phyloP scores from a whole-genome alignment of 164 flowering plant genomes.

The Echeveria elegans region DNA sequence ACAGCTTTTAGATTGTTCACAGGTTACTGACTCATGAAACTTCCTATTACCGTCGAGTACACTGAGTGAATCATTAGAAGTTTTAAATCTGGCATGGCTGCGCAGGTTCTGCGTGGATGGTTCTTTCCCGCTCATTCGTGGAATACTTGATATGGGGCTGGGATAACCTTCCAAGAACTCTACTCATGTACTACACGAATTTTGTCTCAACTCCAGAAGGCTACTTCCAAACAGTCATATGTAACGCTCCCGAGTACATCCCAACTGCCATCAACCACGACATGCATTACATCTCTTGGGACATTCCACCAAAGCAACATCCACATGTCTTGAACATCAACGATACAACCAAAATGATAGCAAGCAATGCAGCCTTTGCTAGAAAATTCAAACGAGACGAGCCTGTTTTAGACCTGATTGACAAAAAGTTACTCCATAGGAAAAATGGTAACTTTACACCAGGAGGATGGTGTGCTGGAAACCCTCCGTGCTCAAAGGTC shows the following conservation, averaged over 20 bases:
- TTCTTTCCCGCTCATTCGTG: background rate
- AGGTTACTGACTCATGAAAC: conserved; percentile 20
- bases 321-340: background rate
- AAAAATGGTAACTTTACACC: conserved; percentile 58
- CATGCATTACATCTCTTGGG: conserved; percentile 7
- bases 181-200: conserved; percentile 9
- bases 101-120: conserved; percentile 10
- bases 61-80: background rate
- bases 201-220: conserved; percentile 7
- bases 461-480: conserved; percentile 76
- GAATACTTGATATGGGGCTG: conserved; percentile 6
- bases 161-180: conserved; percentile 8
- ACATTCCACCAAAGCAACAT: conserved; percentile 4
- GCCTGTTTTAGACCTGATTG: conserved; percentile 2
- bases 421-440: conserved; percentile 22
- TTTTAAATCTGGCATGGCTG: background rate
- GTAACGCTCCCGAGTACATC: background rate
- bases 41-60: background rate
- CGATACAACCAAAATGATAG: background rate
- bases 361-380: conserved; percentile 8
- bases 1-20: conserved; percentile 62
- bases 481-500: too few species aligned
- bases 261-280: conserved; percentile 7
- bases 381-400: background rate
- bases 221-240: conserved; percentile 1